Evolutionary conservation across 208 protist genomes (phyloP).

Genomic region (Hexamita inflata): DNA sequence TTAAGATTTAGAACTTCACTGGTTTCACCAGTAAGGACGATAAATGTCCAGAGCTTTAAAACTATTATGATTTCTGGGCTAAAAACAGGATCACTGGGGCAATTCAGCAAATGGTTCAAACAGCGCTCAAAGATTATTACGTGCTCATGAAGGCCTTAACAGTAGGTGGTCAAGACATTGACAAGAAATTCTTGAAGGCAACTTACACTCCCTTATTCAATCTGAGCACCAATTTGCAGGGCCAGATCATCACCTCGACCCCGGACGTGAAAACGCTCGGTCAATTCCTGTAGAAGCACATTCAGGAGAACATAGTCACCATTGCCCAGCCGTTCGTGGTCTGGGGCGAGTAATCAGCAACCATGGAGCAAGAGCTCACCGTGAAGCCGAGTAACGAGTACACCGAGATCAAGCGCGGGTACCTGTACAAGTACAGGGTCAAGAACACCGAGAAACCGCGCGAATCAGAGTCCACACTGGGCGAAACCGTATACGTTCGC

Average conservation of each 20-base stretch:
- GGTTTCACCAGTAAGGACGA: neutral
- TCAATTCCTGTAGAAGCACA: neutral
- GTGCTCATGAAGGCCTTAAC: slow-evolving; percentile 2
- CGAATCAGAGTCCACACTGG: neutral
- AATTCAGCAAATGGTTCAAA: neutral
- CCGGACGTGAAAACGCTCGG: neutral
- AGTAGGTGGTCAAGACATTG: neutral
- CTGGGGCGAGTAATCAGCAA: neutral
- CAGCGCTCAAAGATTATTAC: slow-evolving; percentile 2
- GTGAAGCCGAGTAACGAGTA: neutral
- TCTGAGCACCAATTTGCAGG: neutral
- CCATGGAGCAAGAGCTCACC: neutral
- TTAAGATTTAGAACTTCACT: slow-evolving; percentile 12
- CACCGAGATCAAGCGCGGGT: no score
- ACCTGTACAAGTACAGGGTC: neutral
- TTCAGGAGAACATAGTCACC: neutral
- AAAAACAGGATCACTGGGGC: neutral
- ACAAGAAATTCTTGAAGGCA: neutral
- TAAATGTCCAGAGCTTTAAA: neutral
- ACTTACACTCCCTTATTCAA: slow-evolving; percentile 5
- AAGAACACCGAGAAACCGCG: neutral
- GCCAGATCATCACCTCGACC: neutral
- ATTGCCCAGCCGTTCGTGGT: slow-evolving; percentile 10
- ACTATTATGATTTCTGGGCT: slow-evolving; percentile 22
- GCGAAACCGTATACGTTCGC: neutral